Evolutionary conservation across 768 basidiomycete species (phyloP).

Genomic region (Russula olivacea): DNA sequence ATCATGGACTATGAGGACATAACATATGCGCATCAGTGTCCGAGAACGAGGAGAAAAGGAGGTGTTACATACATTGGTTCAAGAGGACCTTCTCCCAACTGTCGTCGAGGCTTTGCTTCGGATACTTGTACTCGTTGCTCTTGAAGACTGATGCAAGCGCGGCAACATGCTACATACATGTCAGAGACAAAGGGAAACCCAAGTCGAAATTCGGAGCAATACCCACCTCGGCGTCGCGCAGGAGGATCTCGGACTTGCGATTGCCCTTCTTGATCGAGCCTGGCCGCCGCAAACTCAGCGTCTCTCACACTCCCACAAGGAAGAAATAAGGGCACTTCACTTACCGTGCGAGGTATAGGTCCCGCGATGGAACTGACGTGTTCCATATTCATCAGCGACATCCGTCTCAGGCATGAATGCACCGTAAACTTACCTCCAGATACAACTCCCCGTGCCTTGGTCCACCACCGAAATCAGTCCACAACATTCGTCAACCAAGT

Average conservation of each 20-base stretch:
- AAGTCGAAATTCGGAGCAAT: background rate
- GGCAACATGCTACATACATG: slow-evolving; percentile 50
- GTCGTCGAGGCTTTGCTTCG: slow-evolving; percentile 72
- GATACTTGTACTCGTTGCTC: slow-evolving; percentile 59
- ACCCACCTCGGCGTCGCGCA: slow-evolving; percentile 82
- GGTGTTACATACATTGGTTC: slow-evolving; percentile 64
- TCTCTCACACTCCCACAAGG: too few relatives aligned
- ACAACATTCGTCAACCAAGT: background rate
- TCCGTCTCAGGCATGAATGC: background rate
- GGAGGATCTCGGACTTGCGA: slow-evolving; percentile 87
- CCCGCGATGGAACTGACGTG: slow-evolving; percentile 75
- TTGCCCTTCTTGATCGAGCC: slow-evolving; percentile 96
- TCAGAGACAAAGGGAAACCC: background rate
- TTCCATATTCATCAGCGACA: too few relatives aligned
- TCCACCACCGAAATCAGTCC: background rate
- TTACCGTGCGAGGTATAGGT: slow-evolving; percentile 92
- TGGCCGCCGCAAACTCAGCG: slow-evolving; percentile 25
- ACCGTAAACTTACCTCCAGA: slow-evolving; percentile 54
- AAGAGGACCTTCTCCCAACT: slow-evolving; percentile 91
- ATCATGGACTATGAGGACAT: slow-evolving; percentile 59
- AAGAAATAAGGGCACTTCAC: slow-evolving; percentile 20
- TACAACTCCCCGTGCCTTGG: slow-evolving; percentile 78
- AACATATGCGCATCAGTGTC: slow-evolving; percentile 3
- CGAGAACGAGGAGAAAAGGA: background rate
- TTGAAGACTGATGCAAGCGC: slow-evolving; percentile 72